Conservation (phyloP, 495 filamentous ascomycete genomes). For the Neurospora terricola region DNA sequence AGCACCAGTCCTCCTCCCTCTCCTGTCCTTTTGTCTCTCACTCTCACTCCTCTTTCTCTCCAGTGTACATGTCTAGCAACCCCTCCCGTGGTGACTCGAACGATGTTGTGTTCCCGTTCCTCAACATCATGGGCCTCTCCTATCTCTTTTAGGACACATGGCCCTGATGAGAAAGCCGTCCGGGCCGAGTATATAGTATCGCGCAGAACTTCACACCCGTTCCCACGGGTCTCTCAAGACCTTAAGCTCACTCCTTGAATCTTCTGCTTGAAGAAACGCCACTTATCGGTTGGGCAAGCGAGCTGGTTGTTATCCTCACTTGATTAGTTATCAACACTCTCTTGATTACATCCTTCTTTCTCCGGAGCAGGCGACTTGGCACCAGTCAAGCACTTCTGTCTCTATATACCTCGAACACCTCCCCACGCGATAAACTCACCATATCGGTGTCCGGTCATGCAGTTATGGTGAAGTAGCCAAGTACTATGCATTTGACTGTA, state of each 20-base stretch:
- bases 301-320: neutral
- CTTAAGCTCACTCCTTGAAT: neutral
- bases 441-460: neutral
- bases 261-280: neutral
- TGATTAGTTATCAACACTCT: neutral
- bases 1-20: neutral
- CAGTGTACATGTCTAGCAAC: neutral
- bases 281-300: neutral
- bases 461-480: neutral
- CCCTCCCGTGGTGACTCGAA: neutral
- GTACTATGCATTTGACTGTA: conserved; percentile 12
- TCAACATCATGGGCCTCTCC: conserved; percentile 3
- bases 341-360: neutral
- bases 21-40: neutral
- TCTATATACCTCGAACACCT: neutral
- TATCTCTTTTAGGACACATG: neutral
- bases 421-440: neutral
- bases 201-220: conserved; percentile 12
- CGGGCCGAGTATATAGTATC: conserved; percentile 15
- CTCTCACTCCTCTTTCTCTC: neutral
- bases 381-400: neutral
- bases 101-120: conserved; percentile 15
- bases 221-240: conserved; percentile 1
- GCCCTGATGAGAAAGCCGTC: neutral
- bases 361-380: neutral